These are phyloP conservation scores for Naganishia antarctica DNA, from an alignment of 768 basidiomycete genomes.

Conservation along the genomic window DNA sequence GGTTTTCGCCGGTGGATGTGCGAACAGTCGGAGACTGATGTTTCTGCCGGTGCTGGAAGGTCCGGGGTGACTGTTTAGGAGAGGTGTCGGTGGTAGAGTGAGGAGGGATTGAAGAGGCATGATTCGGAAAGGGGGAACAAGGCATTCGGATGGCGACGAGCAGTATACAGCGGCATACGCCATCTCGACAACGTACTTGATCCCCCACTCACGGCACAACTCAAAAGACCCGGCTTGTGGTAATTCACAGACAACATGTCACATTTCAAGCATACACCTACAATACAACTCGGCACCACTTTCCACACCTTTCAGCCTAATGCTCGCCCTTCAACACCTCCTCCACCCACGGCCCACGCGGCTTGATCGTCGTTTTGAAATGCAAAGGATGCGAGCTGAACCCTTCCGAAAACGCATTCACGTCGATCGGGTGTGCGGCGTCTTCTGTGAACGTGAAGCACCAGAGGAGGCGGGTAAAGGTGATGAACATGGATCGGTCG, in stretches of 20 bases:
- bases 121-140: no score
- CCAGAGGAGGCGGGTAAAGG: slow-evolving; percentile 34
- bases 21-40: no score
- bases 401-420: slow-evolving; percentile 28
- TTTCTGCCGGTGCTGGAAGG: no score
- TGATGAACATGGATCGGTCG: slow-evolving; percentile 33
- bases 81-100: no score
- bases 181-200: no score
- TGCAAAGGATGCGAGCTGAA: slow-evolving; percentile 29
- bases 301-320: neutral
- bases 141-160: no score
- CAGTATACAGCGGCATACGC: no score
- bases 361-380: slow-evolving; percentile 13
- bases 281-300: neutral
- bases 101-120: no score
- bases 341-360: slow-evolving; percentile 8
- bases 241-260: neutral
- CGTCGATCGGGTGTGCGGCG: slow-evolving; percentile 26
- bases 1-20: slow-evolving; percentile 57
- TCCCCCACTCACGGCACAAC: no score
- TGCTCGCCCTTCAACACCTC: slow-evolving; percentile 22
- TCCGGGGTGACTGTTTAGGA: neutral
- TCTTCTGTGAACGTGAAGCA: slow-evolving; percentile 31
- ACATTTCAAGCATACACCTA: neutral
- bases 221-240: no score